Evolutionary conservation across 2,329 filamentous ascomycete species (phyloP).

Genomic region (Diaporthe sp.): DNA sequence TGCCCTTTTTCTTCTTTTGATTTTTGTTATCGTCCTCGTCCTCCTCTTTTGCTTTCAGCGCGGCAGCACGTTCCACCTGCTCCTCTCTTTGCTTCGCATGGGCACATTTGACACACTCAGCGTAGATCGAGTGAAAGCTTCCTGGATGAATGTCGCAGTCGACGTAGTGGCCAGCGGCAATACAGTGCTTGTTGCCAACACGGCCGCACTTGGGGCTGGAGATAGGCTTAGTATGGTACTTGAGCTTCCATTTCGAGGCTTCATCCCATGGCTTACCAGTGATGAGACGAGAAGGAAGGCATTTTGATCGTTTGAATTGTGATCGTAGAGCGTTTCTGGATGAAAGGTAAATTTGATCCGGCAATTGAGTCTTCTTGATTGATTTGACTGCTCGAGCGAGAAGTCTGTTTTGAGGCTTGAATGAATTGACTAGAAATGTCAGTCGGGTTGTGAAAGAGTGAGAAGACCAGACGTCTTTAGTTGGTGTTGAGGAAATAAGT

Average conservation of each 20-base stretch:
- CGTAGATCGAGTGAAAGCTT: constrained; percentile 1
- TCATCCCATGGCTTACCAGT: constrained; percentile 19
- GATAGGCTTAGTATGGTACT: neutral
- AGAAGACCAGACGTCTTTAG: neutral
- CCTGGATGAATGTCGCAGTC: constrained; percentile 1
- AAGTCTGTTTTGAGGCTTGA: neutral
- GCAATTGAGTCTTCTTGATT: neutral
- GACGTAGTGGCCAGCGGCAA: neutral
- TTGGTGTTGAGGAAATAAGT: neutral
- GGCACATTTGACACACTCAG: constrained; percentile 23
- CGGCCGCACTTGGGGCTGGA: constrained; percentile 18
- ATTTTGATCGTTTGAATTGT: neutral
- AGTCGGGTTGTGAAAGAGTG: too few relatives aligned
- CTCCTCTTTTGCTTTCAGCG: constrained; percentile 40
- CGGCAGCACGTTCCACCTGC: neutral
- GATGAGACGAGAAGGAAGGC: constrained; percentile 27
- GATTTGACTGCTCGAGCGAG: too few relatives aligned
- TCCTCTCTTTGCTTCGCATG: neutral
- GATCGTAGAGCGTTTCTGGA: neutral
- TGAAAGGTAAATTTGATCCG: neutral
- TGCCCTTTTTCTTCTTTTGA: constrained; percentile 27
- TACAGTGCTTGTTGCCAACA: constrained; percentile 8
- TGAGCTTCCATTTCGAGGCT: too few relatives aligned
- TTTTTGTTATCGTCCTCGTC: constrained; percentile 12
- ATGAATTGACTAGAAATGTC: neutral